A percentile compares a stretch with the other conserved stretches of the same genome.
phyloP scores from a whole-genome alignment of 2,329 filamentous ascomycete genomes.

The Fusarium sp. region DNA sequence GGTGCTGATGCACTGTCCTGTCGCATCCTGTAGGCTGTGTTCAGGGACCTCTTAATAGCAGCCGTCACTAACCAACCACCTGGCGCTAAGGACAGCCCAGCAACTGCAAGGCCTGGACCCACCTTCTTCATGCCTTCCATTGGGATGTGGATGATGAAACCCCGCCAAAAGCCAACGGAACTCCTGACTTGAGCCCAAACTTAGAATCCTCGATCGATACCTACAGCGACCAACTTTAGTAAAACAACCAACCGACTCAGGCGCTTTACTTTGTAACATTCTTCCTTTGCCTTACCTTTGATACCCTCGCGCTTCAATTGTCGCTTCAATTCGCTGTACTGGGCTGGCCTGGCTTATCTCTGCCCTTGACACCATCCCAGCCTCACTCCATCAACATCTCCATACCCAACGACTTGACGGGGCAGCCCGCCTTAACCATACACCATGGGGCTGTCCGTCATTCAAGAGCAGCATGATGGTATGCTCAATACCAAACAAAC shows the following conservation, averaged over 20 bases:
- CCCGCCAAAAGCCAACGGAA: conserved; percentile 42
- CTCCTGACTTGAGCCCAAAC: conserved; percentile 44
- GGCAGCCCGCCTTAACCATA: conserved; percentile 50
- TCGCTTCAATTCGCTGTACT: conserved; percentile 4
- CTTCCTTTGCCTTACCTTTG: conserved; percentile 23
- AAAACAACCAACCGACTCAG: conserved; percentile 4
- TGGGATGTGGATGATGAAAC: conserved; percentile 46
- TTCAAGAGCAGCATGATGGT: conserved; percentile 80
- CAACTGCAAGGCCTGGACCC: conserved; percentile 8
- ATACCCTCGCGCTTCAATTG: conserved; percentile 29
- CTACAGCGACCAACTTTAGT: background rate
- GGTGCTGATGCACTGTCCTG: background rate
- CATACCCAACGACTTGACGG: conserved; percentile 42
- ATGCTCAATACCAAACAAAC: background rate
- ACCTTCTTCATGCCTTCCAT: conserved; percentile 35
- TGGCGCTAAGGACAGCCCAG: conserved; percentile 24
- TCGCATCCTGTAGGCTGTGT: background rate
- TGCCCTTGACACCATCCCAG: conserved; percentile 9
- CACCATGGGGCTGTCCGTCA: conserved; percentile 86
- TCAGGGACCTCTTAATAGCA: conserved; percentile 17
- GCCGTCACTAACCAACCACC: conserved; percentile 38
- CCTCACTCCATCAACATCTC: conserved; percentile 17
- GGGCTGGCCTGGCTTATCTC: conserved; percentile 12
- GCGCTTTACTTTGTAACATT: conserved; percentile 21
- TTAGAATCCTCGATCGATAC: conserved; percentile 14